Base-by-base conservation (phyloP, 2,329 filamentous ascomycete species). In the Eurotiales sp. region DNA sequence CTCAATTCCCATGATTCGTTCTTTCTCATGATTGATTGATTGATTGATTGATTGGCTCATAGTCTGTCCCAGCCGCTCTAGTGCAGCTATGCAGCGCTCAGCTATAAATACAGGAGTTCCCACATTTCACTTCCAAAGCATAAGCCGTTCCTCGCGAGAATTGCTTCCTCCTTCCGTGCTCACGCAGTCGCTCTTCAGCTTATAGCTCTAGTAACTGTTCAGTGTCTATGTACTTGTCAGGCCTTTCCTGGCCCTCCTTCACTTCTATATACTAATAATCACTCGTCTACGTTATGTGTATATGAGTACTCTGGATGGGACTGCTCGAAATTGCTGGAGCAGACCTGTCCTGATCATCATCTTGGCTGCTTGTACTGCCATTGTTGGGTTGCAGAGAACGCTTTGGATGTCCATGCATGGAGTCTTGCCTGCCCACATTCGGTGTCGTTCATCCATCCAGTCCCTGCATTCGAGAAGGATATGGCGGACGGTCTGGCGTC, bases 321-420 rank as follows among this genome's bases (percentile, higher is more conserved):
- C 61, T 46, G 59, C 61, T 46, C 43, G 50, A 49, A 64, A 67
- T 57, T 67, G 54, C 39, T 55, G 48, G 10, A 66, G 56, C 2
- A 66, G 60, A 50, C 63, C 60, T 6, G 62, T 67, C 55, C 59
- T 59, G 4, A 66, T 23, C n/a, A 66, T 63, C 56, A 66, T 67
- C 56, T 67, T 67, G 14, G 62, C 65, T 66, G 63, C 58, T 61
- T 64, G 57, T 59, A 64, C 60, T 58, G 61, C 60, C 48, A 61
- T 66, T 58, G 57, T 48, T 54, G 58, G 58, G 59, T 58, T 63
- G 56, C 56, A 63, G 63, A 69, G 67, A 61, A 68, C 58, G 45
- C 53, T 58, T 51, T 68, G 68, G 55, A 68, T 60, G 15, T 46
- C 30, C n/a, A 44, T 44, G 23, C 25, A 44, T 44, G 41, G 41